Percentiles rank a stretch among this genome's conserved stretches.
Evolutionary conservation across 345 rosid genomes (phyloP).

Genomic region (Erodium maritimum): DNA sequence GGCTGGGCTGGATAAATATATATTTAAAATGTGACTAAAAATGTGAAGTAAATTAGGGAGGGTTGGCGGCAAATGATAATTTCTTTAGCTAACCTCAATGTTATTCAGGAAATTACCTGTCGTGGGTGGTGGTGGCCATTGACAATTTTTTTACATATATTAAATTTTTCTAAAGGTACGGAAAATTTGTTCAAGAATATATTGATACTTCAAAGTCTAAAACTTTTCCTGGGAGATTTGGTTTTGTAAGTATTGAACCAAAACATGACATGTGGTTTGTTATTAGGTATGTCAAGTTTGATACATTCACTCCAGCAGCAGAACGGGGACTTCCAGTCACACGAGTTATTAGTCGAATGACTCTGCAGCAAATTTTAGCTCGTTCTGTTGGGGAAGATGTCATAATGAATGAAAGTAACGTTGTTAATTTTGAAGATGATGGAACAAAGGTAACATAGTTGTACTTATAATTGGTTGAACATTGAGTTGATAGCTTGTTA

Average conservation of each 20-base stretch:
- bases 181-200: too few species aligned
- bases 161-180: too few species aligned
- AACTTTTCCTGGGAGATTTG: too few species aligned
- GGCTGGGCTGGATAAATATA: too few species aligned
- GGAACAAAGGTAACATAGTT: constrained; percentile 58
- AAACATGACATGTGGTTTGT: constrained; percentile 11
- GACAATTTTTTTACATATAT: too few species aligned
- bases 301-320: constrained; percentile 88
- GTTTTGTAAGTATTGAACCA: constrained; percentile 1
- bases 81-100: too few species aligned
- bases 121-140: too few species aligned
- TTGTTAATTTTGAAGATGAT: constrained; percentile 68
- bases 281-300: constrained; percentile 84
- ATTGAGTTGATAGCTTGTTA: background rate
- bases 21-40: too few species aligned
- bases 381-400: constrained; percentile 71
- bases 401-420: constrained; percentile 67
- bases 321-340: constrained; percentile 88
- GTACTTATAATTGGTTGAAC: constrained; percentile 5
- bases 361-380: constrained; percentile 73
- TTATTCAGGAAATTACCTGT: too few species aligned
- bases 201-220: too few species aligned
- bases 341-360: constrained; percentile 81
- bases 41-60: too few species aligned
- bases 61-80: too few species aligned